Evolutionary conservation across 306 rosid genomes (phyloP).

Genomic region (Castanopsis chinensis): DNA sequence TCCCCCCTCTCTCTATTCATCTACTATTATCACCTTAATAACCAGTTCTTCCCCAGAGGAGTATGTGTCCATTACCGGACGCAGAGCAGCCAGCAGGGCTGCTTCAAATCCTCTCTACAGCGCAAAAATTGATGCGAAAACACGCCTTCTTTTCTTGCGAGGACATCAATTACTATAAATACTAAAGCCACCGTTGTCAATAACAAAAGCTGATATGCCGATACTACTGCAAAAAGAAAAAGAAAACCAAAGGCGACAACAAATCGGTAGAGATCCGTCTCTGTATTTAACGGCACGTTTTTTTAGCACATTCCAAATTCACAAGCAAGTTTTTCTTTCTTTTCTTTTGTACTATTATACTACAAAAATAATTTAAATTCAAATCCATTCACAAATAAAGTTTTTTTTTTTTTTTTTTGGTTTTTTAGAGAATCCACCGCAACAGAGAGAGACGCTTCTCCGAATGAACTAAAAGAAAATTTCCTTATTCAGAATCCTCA

Average conservation of each 20-base stretch:
- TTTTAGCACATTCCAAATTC: slow-evolving; percentile 41
- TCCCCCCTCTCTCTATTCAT: neutral
- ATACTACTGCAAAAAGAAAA: slow-evolving; percentile 83
- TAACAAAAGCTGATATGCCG: slow-evolving; percentile 35
- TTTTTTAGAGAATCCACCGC: slow-evolving; percentile 50
- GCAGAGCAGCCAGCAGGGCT: slow-evolving; percentile 45
- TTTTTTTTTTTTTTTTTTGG: no score
- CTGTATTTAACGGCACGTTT: slow-evolving; percentile 37
- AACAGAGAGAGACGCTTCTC: slow-evolving; percentile 49
- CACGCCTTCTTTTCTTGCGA: slow-evolving; percentile 43
- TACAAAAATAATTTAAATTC: neutral
- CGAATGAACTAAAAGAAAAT: slow-evolving; percentile 61
- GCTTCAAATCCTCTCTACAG: slow-evolving; percentile 87
- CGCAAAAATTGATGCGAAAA: slow-evolving; percentile 49
- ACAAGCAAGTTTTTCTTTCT: slow-evolving; percentile 4
- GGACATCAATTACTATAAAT: slow-evolving; percentile 30
- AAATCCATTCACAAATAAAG: slow-evolving; percentile 2
- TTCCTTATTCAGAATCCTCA: slow-evolving; percentile 87
- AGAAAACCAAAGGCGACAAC: slow-evolving; percentile 56
- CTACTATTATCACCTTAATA: slow-evolving; percentile 54
- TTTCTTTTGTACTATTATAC: neutral
- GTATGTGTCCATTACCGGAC: slow-evolving; percentile 64
- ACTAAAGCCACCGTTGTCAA: slow-evolving; percentile 52
- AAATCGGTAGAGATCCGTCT: slow-evolving; percentile 88
- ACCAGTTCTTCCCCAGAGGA: slow-evolving; percentile 80